These are phyloP conservation scores for Ploettnerulaceae sp. DNA, from an alignment of 2,329 filamentous ascomycete species.

Conservation along the genomic window DNA sequence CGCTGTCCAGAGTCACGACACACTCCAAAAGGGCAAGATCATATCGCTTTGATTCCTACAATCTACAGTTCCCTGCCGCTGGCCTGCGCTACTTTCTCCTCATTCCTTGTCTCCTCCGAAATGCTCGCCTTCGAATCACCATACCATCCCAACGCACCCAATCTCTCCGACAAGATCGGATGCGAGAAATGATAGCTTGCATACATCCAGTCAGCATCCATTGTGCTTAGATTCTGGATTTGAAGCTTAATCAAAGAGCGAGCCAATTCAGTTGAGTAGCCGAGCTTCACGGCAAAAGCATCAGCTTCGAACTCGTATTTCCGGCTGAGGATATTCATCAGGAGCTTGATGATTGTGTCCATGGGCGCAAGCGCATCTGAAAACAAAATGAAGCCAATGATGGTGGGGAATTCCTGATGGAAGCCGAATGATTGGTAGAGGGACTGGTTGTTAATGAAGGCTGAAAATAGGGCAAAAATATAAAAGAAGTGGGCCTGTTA, in stretches of 20 bases:
- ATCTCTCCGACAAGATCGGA: conserved; percentile 87
- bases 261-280: conserved; percentile 79
- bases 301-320: conserved; percentile 97
- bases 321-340: conserved; percentile 93
- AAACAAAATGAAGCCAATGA: conserved; percentile 96
- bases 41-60: conserved; percentile 14
- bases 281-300: conserved; percentile 77
- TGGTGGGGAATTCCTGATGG: conserved; percentile 74
- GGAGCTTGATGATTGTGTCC: conserved; percentile 88
- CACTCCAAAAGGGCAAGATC: background rate
- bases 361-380: conserved; percentile 93
- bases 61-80: conserved; percentile 69
- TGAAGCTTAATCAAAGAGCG: conserved; percentile 92
- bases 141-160: conserved; percentile 87
- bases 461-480: conserved; percentile 92
- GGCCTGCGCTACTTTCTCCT: conserved; percentile 61
- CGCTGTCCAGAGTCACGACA: too few relatives aligned
- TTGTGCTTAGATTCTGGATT: conserved; percentile 94
- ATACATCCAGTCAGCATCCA: conserved; percentile 99
- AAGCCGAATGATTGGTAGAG: conserved; percentile 93
- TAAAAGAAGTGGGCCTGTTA: conserved; percentile 85
- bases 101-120: conserved; percentile 47
- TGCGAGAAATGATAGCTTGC: conserved; percentile 98
- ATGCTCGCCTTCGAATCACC: conserved; percentile 51
- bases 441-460: conserved; percentile 93